phyloP scores from a whole-genome alignment of 2,329 filamentous ascomycete species.

The Cladorrhinum sp. region DNA sequence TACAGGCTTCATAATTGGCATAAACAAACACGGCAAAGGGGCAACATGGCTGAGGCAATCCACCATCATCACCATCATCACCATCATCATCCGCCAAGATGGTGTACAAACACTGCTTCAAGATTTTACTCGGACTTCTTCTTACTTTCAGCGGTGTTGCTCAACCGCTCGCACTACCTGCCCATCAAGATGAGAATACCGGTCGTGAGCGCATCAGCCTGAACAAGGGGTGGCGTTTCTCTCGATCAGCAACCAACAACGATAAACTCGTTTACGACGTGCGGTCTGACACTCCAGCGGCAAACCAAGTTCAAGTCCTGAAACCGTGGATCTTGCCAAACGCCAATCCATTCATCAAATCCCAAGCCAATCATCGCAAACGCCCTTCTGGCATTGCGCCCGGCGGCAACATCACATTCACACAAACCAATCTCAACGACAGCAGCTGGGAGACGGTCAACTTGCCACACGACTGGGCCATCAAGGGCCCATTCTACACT shows the following conservation, averaged over 20 bases:
- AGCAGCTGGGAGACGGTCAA: slow-evolving; percentile 40
- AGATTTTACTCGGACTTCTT: too few species aligned
- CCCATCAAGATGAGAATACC: too few species aligned
- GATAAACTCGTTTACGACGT: slow-evolving; percentile 21
- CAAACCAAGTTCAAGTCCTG: slow-evolving; percentile 13
- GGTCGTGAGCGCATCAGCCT: slow-evolving; percentile 21
- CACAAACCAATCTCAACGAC: slow-evolving; percentile 37
- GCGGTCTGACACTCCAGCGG: neutral
- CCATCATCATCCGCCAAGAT: too few species aligned
- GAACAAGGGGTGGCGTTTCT: slow-evolving; percentile 22
- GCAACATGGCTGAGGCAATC: too few species aligned
- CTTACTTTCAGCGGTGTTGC: too few species aligned
- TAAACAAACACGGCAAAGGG: too few species aligned
- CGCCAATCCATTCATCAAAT: slow-evolving; percentile 32
- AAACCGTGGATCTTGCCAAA: slow-evolving; percentile 35
- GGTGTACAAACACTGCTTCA: too few species aligned
- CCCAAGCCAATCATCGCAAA: slow-evolving; percentile 19
- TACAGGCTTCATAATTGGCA: too few species aligned
- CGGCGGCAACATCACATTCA: slow-evolving; percentile 27
- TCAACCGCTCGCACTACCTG: too few species aligned
- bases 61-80: too few species aligned
- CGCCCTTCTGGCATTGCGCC: slow-evolving; percentile 28
- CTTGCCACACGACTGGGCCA: slow-evolving; percentile 50
- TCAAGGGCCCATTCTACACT: slow-evolving; percentile 43
- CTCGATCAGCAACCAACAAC: slow-evolving; percentile 14